Evolutionary conservation across 352 stramenopile species (phyloP).

Genomic region (Phytophthora crassamura): DNA sequence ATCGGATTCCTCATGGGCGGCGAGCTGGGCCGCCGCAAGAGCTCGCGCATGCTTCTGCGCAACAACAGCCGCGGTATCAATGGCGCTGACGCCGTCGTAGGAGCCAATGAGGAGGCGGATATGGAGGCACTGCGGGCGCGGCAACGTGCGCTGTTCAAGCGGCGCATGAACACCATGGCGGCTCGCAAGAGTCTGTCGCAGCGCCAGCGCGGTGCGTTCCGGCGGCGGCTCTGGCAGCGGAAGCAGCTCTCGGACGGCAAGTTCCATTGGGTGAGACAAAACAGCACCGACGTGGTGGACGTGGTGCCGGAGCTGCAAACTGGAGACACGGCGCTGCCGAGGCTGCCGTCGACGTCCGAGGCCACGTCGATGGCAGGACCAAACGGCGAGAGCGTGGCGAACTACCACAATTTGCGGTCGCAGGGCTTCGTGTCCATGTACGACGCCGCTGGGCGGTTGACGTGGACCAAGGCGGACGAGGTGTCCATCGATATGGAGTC

Average conservation of each 20-base stretch:
- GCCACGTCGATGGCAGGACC: conserved; percentile 34
- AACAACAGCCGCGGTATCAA: conserved; percentile 37
- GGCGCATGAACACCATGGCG: conserved; percentile 71
- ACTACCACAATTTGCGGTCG: conserved; percentile 67
- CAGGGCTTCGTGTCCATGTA: conserved; percentile 80
- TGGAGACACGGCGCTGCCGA: conserved; percentile 18
- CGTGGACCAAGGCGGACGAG: conserved; percentile 68
- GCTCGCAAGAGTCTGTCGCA: conserved; percentile 69
- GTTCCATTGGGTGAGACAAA: conserved; percentile 78
- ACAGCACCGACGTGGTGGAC: conserved; percentile 55
- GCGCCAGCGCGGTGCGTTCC: conserved; percentile 71
- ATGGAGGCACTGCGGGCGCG: conserved; percentile 48
- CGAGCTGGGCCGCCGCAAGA: conserved; percentile 53
- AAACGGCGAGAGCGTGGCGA: conserved; percentile 59
- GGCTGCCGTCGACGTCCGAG: conserved; percentile 28
- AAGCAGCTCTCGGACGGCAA: conserved; percentile 66
- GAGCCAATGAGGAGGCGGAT: conserved; percentile 20
- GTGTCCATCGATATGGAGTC: conserved; percentile 80
- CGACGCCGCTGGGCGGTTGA: conserved; percentile 53
- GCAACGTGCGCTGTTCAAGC: conserved; percentile 72
- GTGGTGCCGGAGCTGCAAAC: conserved; percentile 18
- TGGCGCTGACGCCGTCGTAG: conserved; percentile 9
- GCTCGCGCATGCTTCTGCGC: conserved; percentile 56
- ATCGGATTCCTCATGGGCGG: conserved; percentile 40
- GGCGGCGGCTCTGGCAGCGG: conserved; percentile 68